Base-by-base conservation (phyloP, 2,329 filamentous ascomycete species). In the Bimuria novae-zelandiae region DNA sequence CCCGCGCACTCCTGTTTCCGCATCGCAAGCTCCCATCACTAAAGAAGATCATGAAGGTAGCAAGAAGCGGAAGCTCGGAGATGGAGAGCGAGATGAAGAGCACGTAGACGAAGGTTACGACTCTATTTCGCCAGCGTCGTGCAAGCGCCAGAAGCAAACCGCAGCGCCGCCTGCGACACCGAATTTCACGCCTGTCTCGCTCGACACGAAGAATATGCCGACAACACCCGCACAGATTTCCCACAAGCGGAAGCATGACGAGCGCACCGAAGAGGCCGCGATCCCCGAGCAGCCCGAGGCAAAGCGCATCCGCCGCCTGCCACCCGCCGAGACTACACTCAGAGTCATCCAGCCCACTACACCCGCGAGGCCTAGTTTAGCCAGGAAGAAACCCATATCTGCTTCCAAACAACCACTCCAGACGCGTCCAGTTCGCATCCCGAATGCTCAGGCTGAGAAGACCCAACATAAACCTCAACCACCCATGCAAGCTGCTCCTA, bases 241-340 rank as follows among this genome's bases (percentile, higher is more conserved):
- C 30, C 4, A 22, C 19, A 46, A 46, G 43, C 29, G 43, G 30
- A 46, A 46, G 43, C 30, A 21, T n/a, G 19, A 46, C 19, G 29
- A 30, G 5, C 14, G 19, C 12, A 3, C 7, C 21, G 4, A 11
- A 16, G 5, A 5, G 7, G 25, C 17, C 10, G 12, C 17, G n/a
- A n/a, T 3, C 17, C 22, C 33, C 11, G 27, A 44, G 17, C 7
- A 44, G 17, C 17, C 41, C 27, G 16, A 21, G 2, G 27, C 16
- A 3, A 44, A 44, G 27, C 41, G 41, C 27, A 4, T 23, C 2
- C 41, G 41, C 14, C 40, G 40, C 41, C 27, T 44, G 8, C 41
- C 41, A n/a, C 41, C 41, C 27, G 14, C 12, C 27, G 41, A 44
- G 41, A 7, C 17, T n/a, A 44, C 41, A 8, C 41, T 44, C 10